Percentiles rank a stretch among this genome's conserved stretches.
phyloP scores from a whole-genome alignment of 805 yeast species.

The Yarrowia sp. region DNA sequence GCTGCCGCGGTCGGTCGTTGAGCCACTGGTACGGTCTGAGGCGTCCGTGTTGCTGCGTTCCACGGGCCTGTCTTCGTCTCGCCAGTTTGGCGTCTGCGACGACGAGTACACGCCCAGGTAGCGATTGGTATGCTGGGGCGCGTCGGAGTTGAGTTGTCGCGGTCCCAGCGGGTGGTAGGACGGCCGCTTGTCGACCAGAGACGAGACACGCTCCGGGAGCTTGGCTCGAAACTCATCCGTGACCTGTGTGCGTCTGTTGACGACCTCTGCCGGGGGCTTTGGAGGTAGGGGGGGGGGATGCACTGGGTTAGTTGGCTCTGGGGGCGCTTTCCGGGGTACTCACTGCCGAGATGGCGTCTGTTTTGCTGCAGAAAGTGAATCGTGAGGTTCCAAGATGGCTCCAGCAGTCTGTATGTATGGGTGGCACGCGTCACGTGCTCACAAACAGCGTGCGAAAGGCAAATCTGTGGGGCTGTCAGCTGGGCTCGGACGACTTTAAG shows the following conservation, averaged over 20 bases:
- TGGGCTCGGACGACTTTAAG: background rate
- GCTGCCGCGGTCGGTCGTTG: background rate
- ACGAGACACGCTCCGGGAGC: conserved; percentile 11
- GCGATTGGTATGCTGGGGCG: background rate
- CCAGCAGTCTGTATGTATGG: background rate
- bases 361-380: background rate
- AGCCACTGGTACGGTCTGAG: background rate
- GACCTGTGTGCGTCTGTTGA: conserved; percentile 28
- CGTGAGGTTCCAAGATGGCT: background rate
- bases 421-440: conserved; percentile 18
- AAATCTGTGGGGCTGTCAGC: background rate
- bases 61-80: background rate
- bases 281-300: conserved; percentile 33
- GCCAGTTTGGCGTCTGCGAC: background rate
- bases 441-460: background rate
- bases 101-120: background rate
- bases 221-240: conserved; percentile 28
- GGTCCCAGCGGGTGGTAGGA: conserved; percentile 10
- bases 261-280: conserved; percentile 31
- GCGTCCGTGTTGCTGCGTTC: conserved; percentile 10
- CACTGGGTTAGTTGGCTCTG: background rate
- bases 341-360: conserved; percentile 15
- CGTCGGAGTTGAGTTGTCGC: conserved; percentile 7
- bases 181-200: conserved; percentile 8
- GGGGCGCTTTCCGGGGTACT: background rate